Percentiles rank a stretch among this genome's conserved stretches.
Evolutionary conservation across 1,284 basidiomycete genomes (phyloP).

Genomic region (Fomitopsis schrenkii): DNA sequence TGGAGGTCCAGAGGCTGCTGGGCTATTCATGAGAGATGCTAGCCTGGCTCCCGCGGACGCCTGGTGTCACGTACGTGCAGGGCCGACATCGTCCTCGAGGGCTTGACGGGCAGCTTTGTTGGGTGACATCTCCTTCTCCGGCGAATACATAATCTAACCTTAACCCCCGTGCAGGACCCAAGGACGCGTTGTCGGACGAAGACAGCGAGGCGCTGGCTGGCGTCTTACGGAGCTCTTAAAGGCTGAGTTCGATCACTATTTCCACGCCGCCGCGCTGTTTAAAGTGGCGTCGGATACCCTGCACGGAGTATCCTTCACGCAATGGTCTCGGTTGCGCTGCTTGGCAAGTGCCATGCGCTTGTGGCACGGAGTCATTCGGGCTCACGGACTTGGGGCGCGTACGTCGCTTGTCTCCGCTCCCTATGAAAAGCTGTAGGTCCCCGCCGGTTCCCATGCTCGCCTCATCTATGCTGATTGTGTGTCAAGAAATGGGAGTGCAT

Average conservation of each 20-base stretch:
- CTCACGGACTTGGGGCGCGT: slow-evolving; percentile 74
- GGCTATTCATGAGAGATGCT: slow-evolving; percentile 68
- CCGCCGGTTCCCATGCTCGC: slow-evolving; percentile 2
- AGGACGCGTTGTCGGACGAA: slow-evolving; percentile 50
- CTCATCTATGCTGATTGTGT: slow-evolving; percentile 5
- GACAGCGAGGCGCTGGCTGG: slow-evolving; percentile 59
- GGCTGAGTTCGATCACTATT: slow-evolving; percentile 71
- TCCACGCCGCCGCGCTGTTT: slow-evolving; percentile 74
- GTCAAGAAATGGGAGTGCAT: slow-evolving; percentile 79
- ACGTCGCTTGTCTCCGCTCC: slow-evolving; percentile 74
- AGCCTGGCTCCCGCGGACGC: slow-evolving; percentile 72
- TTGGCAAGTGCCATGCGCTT: slow-evolving; percentile 56
- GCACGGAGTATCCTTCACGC: slow-evolving; percentile 72
- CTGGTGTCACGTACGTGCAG: slow-evolving; percentile 71
- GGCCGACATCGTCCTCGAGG: slow-evolving; percentile 66
- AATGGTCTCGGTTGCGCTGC: slow-evolving; percentile 70
- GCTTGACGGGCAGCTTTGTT: slow-evolving; percentile 79
- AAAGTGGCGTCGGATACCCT: slow-evolving; percentile 51
- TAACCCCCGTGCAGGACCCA: slow-evolving; percentile 37
- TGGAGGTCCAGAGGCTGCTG: slow-evolving; percentile 63
- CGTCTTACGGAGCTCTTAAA: slow-evolving; percentile 55
- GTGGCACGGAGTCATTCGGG: slow-evolving; percentile 79
- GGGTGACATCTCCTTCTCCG: slow-evolving; percentile 24
- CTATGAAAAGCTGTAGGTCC: slow-evolving; percentile 70
- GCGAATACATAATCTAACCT: slow-evolving; percentile 2